phyloP scores from a whole-genome alignment of 176 grass and related monocot species.

The Avena eriantha region DNA sequence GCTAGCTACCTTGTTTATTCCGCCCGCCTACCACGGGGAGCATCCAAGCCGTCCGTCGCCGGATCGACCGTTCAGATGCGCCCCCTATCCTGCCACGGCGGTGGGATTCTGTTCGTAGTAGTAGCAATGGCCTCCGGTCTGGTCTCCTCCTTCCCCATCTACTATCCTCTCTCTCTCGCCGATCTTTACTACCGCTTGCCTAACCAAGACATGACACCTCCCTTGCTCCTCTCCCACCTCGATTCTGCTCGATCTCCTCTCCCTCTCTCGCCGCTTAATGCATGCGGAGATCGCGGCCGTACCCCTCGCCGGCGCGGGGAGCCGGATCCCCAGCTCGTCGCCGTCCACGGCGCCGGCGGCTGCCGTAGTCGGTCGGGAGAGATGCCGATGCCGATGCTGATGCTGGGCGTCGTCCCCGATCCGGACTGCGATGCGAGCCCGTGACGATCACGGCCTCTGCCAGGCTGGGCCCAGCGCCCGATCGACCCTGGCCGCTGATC shows the following conservation, averaged over 20 bases:
- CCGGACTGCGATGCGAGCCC: neutral
- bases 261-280: neutral
- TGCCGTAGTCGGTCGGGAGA: neutral
- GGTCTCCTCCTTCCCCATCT: too few species aligned
- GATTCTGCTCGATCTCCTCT: neutral
- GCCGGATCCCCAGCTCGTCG: neutral
- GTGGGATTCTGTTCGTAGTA: neutral
- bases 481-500: constrained; percentile 36
- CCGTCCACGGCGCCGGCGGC: neutral
- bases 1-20: neutral
- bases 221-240: neutral
- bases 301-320: neutral
- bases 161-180: neutral
- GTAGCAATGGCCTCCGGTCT: neutral
- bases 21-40: neutral
- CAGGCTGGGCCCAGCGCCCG: neutral
- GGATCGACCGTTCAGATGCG: neutral
- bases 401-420: neutral
- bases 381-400: neutral
- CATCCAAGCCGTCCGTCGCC: neutral
- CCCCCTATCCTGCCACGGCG: neutral
- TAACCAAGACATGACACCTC: neutral
- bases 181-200: neutral
- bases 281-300: neutral
- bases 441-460: neutral